phyloP scores from a whole-genome alignment of 495 filamentous ascomycete genomes.

The Massariosphaeria phaeospora region DNA sequence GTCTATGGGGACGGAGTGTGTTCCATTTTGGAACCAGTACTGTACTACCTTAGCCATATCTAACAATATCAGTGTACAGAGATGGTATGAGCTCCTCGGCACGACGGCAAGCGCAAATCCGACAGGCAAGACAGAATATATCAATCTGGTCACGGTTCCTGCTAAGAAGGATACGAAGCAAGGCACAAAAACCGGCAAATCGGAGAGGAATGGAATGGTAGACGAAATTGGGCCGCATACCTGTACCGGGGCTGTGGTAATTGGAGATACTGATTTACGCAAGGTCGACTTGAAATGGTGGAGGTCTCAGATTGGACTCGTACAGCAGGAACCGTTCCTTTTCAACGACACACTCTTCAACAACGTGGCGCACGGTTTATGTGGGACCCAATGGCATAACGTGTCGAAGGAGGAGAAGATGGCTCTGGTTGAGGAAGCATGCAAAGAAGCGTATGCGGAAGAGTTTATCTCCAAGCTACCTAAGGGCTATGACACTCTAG shows the following conservation, averaged over 20 bases:
- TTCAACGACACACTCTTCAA: constrained; percentile 38
- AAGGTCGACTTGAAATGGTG: constrained; percentile 35
- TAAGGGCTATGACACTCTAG: constrained; percentile 38
- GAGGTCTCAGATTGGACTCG: constrained; percentile 36
- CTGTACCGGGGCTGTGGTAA: constrained; percentile 27
- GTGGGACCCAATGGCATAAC: constrained; percentile 30
- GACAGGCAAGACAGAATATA: constrained; percentile 3
- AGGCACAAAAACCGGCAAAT: constrained; percentile 1
- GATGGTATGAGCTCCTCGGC: constrained; percentile 31
- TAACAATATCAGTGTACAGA: constrained; percentile 6
- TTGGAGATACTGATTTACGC: constrained; percentile 28
- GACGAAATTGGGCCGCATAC: constrained; percentile 16
- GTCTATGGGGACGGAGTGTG: background rate
- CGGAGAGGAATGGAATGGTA: background rate
- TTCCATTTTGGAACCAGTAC: background rate
- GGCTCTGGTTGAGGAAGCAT: constrained; percentile 31
- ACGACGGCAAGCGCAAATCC: background rate
- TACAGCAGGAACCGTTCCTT: constrained; percentile 38
- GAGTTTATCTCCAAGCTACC: constrained; percentile 45
- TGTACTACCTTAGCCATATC: background rate
- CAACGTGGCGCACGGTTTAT: constrained; percentile 35
- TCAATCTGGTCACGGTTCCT: background rate
- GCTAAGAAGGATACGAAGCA: constrained; percentile 6
- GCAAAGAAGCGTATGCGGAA: constrained; percentile 39
- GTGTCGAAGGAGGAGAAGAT: constrained; percentile 30